A percentile compares a stretch with the other conserved stretches of the same genome.
Evolutionary conservation across 2,329 filamentous ascomycete species (phyloP).

Genomic region (Stachybotrys chartarum): DNA sequence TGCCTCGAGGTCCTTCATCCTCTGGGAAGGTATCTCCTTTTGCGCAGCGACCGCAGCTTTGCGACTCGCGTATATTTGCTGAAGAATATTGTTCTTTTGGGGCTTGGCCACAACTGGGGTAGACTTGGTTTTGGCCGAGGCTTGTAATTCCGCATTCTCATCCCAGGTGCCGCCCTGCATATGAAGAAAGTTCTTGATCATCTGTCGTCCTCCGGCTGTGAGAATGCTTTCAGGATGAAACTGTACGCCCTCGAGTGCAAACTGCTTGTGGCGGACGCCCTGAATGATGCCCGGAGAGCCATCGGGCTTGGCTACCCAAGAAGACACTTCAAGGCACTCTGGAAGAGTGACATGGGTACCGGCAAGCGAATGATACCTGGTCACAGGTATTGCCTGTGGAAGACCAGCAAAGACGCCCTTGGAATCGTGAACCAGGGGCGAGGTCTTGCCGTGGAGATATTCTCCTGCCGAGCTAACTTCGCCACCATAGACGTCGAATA

Average conservation of each 20-base stretch:
- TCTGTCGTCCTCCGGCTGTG: conserved; percentile 77
- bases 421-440: conserved; percentile 76
- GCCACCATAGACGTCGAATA: conserved; percentile 88
- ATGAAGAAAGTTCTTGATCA: conserved; percentile 87
- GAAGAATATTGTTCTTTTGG: conserved; percentile 78
- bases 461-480: conserved; percentile 89
- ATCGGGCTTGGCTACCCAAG: conserved; percentile 75
- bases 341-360: conserved; percentile 86
- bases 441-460: conserved; percentile 96
- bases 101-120: conserved; percentile 17
- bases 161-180: conserved; percentile 90
- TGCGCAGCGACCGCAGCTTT: conserved; percentile 70
- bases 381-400: conserved; percentile 75
- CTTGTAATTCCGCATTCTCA: conserved; percentile 59
- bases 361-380: conserved; percentile 91
- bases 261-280: conserved; percentile 90
- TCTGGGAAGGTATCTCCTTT: conserved; percentile 77
- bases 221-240: conserved; percentile 98
- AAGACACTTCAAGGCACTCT: conserved; percentile 78
- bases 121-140: conserved; percentile 22
- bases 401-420: conserved; percentile 90
- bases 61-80: conserved; percentile 82
- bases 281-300: conserved; percentile 84
- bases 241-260: conserved; percentile 89
- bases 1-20: conserved; percentile 76